Base-by-base conservation (phyloP, 2,329 filamentous ascomycete species). In the Pseudogymnoascus sp. region DNA sequence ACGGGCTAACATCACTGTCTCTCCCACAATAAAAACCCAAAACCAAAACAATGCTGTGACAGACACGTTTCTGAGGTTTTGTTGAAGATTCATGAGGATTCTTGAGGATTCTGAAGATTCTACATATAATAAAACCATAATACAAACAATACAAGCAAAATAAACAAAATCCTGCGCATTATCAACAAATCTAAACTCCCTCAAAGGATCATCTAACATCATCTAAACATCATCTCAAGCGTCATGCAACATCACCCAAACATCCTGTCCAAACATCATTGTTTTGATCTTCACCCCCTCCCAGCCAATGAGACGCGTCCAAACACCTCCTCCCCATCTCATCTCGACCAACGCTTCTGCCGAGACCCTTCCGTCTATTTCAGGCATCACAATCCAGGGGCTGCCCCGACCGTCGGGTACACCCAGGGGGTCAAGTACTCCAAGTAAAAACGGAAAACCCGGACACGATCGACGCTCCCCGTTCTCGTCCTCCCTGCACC, bases 341-440 rank as follows among this genome's bases (percentile, higher is more conserved):
- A 52, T 30, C 45, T 52, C 45, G 45, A 52, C 45, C 45, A 52
- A 16, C 45, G n/a, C 45, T 52, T 52, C 45, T 52, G 25, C 45
- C 45, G 45, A 52, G 45, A 52, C 45, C 30, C 45, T 4, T 28
- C 25, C 45, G 45, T 52, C 45, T 52, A 52, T 52, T 52, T 52
- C 45, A 52, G 45, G 45, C 45, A 52, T 16, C 45, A 52, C 11
- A 52, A 52, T 52, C 45, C 45, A 52, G 45, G 45, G 45, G 45
- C 23, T 23, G 42, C 45, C 45, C 45, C 25, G 45, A 52, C 45
- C 45, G 45, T 52, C 45, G 45, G 45, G 45, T 52, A 52, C 25
- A 52, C 45, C 45, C 45, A 25, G 14, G 45, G 25, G 42, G 42
- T 12, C 19, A 42, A 23, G 39, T 42, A 11, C 9, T 36, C 35